Percentiles rank a stretch among this genome's conserved stretches.
These are phyloP conservation scores for Pseudogymnoascus sp. DNA, from an alignment of 2,329 filamentous ascomycete species.

Conservation along the genomic window DNA sequence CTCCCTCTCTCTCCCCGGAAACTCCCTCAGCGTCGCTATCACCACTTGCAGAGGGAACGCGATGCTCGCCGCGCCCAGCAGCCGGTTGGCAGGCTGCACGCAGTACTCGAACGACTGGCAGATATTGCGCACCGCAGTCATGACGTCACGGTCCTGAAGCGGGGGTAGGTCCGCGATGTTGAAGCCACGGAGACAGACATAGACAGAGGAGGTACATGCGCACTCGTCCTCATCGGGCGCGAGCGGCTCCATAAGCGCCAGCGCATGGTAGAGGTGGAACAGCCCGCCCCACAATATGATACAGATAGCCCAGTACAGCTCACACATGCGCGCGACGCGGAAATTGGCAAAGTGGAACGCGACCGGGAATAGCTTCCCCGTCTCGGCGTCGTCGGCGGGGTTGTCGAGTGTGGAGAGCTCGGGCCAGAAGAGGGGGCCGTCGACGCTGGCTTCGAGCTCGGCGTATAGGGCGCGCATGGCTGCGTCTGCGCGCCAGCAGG, in stretches of 20 bases:
- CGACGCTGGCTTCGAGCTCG: constrained; percentile 17
- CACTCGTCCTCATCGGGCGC: not conserved
- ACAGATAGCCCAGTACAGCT: constrained; percentile 28
- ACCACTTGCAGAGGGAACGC: constrained; percentile 23
- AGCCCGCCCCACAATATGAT: constrained; percentile 30
- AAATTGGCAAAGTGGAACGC: constrained; percentile 26
- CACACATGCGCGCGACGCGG: constrained; percentile 22
- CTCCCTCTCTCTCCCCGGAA: constrained; percentile 12
- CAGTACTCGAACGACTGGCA: constrained; percentile 30
- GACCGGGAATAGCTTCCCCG: constrained; percentile 24
- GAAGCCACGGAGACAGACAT: constrained; percentile 10
- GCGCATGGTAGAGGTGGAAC: constrained; percentile 25
- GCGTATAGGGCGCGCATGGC: constrained; percentile 22
- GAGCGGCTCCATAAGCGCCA: constrained; percentile 15
- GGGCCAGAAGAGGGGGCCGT: constrained; percentile 27
- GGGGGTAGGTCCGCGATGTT: constrained; percentile 17
- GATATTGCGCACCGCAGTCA: constrained; percentile 25
- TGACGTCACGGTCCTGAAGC: constrained; percentile 24
- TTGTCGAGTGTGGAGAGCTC: constrained; percentile 16
- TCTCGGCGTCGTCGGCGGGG: constrained; percentile 10
- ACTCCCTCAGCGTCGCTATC: constrained; percentile 17
- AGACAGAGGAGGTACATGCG: constrained; percentile 5
- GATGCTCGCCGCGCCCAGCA: constrained; percentile 13
- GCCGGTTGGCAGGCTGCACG: constrained; percentile 20
- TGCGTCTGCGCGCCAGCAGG: constrained; percentile 26